Base-by-base conservation (phyloP, 345 rosid species). In the Lepidium sativum region DNA sequence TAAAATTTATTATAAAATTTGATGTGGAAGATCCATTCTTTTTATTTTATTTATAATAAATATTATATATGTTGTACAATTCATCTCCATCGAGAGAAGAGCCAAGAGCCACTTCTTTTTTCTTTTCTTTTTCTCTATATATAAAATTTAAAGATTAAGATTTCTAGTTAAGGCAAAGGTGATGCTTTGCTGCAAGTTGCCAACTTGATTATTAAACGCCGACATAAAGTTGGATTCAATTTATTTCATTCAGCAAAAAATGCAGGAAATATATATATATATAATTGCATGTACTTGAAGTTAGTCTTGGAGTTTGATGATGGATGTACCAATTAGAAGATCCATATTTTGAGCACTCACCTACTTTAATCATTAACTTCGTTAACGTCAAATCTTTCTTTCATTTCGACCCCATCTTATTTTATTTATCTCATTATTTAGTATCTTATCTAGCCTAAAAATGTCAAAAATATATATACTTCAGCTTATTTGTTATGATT, bases 201-300 rank as follows among this genome's bases (percentile, higher is more conserved):
- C 76, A 65, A 65, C 55, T 72, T 72, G 67, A 65, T 50, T 49
- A 71, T 64, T 55, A 39, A 63, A 48, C 57, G 29, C 59, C 76
- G 45, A 57, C 60, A 64, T 3, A 70, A 43, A 18, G 23, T 25
- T 55, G 12, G 14, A 51, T 59, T 17, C 12, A 27, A 17, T 15
- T 50, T 69, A 50, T 20, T 59, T 10, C 39, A 58, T 49, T 58
- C 25, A 33, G 6, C 23, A 13, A 20, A 60, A 59, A 25, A 39
- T 14, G 9, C 31, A 35, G 25, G 11, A 27, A 10, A 16, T 6
- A 51, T 8, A 42, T 3, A 52, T 9, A n/a, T 4, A 16, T 2
- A 31, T 9, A 47, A 33, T 42, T 5, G n/a, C 27, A 38, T 29
- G 55, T 43, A 61, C 48, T 52, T 68, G 42, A 44, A 44, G 49